phyloP scores from a whole-genome alignment of 2,329 filamentous ascomycete genomes.

The Scleromitrula shiraiana region DNA sequence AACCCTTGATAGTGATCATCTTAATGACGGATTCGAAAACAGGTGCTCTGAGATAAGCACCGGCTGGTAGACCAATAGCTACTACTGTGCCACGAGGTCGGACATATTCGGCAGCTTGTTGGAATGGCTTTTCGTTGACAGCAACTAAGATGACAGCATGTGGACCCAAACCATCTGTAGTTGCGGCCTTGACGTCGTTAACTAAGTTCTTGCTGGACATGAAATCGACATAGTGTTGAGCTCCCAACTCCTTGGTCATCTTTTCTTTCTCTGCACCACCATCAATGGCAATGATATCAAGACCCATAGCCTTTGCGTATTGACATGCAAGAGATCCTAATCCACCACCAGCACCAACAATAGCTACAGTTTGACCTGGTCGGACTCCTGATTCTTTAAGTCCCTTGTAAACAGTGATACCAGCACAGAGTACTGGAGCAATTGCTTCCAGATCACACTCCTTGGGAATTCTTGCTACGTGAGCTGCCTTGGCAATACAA shows the following conservation, averaged over 20 bases:
- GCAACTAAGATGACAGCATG: constrained; percentile 84
- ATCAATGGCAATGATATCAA: constrained; percentile 75
- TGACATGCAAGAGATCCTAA: constrained; percentile 74
- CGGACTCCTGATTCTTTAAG: constrained; percentile 71
- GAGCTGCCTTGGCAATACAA: constrained; percentile 75
- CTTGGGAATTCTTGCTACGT: constrained; percentile 76
- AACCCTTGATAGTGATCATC: constrained; percentile 90
- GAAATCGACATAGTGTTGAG: constrained; percentile 74
- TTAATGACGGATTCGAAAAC: constrained; percentile 84
- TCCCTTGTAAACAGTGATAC: constrained; percentile 87
- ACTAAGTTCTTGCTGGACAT: constrained; percentile 67
- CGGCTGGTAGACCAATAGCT: constrained; percentile 80
- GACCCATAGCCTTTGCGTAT: constrained; percentile 86
- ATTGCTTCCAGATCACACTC: constrained; percentile 68
- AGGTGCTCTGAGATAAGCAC: constrained; percentile 71
- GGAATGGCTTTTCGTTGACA: constrained; percentile 85
- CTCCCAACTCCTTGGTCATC: constrained; percentile 63
- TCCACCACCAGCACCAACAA: constrained; percentile 81
- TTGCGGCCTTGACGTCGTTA: constrained; percentile 74
- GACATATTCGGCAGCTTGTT: constrained; percentile 83
- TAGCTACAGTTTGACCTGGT: constrained; percentile 71
- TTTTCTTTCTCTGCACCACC: constrained; percentile 71
- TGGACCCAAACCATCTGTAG: constrained; percentile 72
- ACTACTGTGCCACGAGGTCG: constrained; percentile 75
- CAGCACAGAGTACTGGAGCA: constrained; percentile 74